Evolutionary conservation across 108 stramenopile species (phyloP).

Genomic region (Pseudonitzschia multiseries): DNA sequence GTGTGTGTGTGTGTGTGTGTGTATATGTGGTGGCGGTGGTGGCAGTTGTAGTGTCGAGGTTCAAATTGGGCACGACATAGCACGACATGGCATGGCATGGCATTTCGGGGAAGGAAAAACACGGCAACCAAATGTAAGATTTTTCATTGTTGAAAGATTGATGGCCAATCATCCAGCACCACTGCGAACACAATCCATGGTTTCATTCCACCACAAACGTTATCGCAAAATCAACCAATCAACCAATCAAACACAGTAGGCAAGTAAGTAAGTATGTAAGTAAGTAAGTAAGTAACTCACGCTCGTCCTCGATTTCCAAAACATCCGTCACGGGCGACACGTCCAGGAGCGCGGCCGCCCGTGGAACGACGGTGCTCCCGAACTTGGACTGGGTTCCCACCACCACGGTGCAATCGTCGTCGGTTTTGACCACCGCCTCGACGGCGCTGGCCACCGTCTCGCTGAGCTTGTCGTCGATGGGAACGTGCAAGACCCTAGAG

Average conservation of each 20-base stretch:
- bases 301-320: slow-evolving; percentile 78
- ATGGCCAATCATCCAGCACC: too few relatives aligned
- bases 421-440: slow-evolving; percentile 35
- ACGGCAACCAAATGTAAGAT: too few relatives aligned
- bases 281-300: too few relatives aligned
- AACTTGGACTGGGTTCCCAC: slow-evolving; percentile 82
- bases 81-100: too few relatives aligned
- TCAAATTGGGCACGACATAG: not conserved
- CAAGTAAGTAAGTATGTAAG: too few relatives aligned
- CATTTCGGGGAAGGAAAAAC: too few relatives aligned
- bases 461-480: slow-evolving; percentile 38
- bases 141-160: too few relatives aligned
- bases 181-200: too few relatives aligned
- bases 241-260: too few relatives aligned
- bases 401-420: slow-evolving; percentile 70
- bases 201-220: too few relatives aligned
- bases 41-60: not conserved
- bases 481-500: slow-evolving; percentile 53
- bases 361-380: slow-evolving; percentile 92
- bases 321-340: slow-evolving; percentile 93
- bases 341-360: slow-evolving; percentile 92
- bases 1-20: too few relatives aligned
- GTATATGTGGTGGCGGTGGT: not conserved
- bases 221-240: too few relatives aligned
- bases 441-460: slow-evolving; percentile 75